Evolutionary conservation across 441 rosid species (phyloP), one percentile per base, ranked within the genome.

Genomic region (Gossypium aridum): DNA sequence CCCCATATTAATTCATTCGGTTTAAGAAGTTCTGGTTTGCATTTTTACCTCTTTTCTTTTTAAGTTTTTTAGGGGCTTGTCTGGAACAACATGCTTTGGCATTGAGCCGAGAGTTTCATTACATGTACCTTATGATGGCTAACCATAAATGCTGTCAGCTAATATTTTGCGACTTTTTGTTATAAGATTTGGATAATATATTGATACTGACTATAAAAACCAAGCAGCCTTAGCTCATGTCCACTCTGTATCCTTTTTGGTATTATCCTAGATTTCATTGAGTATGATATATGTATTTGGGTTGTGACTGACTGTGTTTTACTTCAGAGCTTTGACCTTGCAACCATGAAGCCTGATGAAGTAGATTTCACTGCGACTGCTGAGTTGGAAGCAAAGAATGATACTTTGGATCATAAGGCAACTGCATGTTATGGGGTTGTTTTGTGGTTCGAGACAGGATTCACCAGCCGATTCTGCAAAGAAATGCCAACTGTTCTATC

Each of bases 361-460:
- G 98, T 92, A 79, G 99, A 95, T 86, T 95, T 92, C 81, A 95
- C 99, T 0, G 89, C 96, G 20, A 61, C 19, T 9, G 78, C 87
- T 17, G 86, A 78, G 64, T 47, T 89, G 78, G 85, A 81, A 55
- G 85, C 87, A 10, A 86, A 75, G 56, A 67, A 45, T 5, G 74
- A 70, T 53, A 23, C 20, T 51, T 12, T 19, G 16, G 70, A 75
- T 39, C 60, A 76, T 1, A 64, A 79, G 65, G 37, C 79, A 71
- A 83, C 71, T 67, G 70, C 82, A 78, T 95, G 99, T 74, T 84
- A 87, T 63, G 99, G 99, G 51, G 79, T 88, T 57, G 96, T 91
- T 25, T 63, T 95, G 76, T 93, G 99, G 99, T 95, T 95, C 2
- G 98, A 93, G 19, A 88, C 96, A 37, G 96, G 92, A 76, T 95